Evolutionary conservation across 2,329 filamentous ascomycete species (phyloP), one percentile per base, ranked within the genome.

Genomic region (Allantophomopsis cytisporea): DNA sequence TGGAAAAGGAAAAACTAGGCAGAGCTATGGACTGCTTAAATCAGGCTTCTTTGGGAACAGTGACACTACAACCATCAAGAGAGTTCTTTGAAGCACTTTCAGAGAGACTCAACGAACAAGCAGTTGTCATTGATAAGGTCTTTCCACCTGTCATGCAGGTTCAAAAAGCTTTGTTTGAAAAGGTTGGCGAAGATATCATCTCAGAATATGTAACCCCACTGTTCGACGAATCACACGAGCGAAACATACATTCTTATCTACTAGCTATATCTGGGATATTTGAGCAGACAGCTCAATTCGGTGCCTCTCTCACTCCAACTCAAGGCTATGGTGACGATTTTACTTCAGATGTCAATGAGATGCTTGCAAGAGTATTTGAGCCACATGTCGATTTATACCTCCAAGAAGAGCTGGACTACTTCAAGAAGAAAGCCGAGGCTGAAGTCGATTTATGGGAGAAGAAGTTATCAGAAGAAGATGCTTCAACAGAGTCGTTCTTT

Each of bases 371-470:
- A 45, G 77, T 87, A 1, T 96, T 94, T 51, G 89, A 94, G 56
- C 86, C 83, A 31, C 89, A 96, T 55, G 68, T 96, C n/a, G 88
- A 95, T 55, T 63, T 94, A 2, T 98, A 96, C 56, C 66, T 98
- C 13, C 79, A 86, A 45, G 89, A 95, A 55, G 91, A 98, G 61
- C 66, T 95, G 21, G 84, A 89, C 37, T 80, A 77, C 53, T 96
- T 96, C 58, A 82, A 80, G 21, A 71, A 72, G 40, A 73, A 80
- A 45, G 85, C 84, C 12, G 81, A 89, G 44, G 65, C 70, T 2
- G 78, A 89, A 52, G 89, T 98, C 5, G 71, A 65, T 6, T 71
- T 76, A 12, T 98, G 91, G 91, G 89, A 95, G 60, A 86, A 85
- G 61, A 85, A 93, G 54, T 69, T 95, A 23, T 84, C 80, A 0